A percentile compares a stretch with the other conserved stretches of the same genome.
Conservation (phyloP, 129 eudicot species). For the Sambucus nigra region DNA sequence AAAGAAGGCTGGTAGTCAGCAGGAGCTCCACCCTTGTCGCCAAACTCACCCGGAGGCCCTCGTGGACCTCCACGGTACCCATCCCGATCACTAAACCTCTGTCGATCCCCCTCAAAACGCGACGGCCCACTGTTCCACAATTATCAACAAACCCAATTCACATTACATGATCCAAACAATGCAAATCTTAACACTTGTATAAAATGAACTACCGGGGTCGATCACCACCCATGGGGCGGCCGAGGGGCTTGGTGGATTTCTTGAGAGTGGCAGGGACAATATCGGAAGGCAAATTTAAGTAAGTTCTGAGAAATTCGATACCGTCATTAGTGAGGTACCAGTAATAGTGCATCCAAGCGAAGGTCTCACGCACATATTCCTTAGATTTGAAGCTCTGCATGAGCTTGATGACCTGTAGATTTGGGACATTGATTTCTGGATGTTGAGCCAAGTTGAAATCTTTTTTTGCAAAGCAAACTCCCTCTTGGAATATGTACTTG, state of each 20-base stretch:
- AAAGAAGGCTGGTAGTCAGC: slow-evolving; percentile 30
- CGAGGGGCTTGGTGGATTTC: slow-evolving; percentile 76
- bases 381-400: slow-evolving; percentile 95
- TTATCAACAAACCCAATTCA: background rate
- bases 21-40: slow-evolving; percentile 32
- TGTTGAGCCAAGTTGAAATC: slow-evolving; percentile 81
- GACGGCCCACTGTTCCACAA: slow-evolving; percentile 64
- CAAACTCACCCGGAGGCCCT: slow-evolving; percentile 44
- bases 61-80: slow-evolving; percentile 91
- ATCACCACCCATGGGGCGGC: slow-evolving; percentile 74
- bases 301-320: slow-evolving; percentile 82
- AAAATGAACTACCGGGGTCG: slow-evolving; percentile 56
- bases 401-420: slow-evolving; percentile 82
- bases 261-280: slow-evolving; percentile 87
- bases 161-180: background rate
- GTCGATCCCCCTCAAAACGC: slow-evolving; percentile 73
- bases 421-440: slow-evolving; percentile 87
- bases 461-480: slow-evolving; percentile 81
- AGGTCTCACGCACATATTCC: slow-evolving; percentile 86
- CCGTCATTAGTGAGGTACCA: slow-evolving; percentile 92
- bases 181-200: background rate
- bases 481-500: slow-evolving; percentile 91
- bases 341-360: slow-evolving; percentile 97
- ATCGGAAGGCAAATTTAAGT: slow-evolving; percentile 81
- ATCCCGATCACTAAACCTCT: slow-evolving; percentile 78